Base-by-base conservation (phyloP, 257 asterid species). In the Jaltomata sinuosa region DNA sequence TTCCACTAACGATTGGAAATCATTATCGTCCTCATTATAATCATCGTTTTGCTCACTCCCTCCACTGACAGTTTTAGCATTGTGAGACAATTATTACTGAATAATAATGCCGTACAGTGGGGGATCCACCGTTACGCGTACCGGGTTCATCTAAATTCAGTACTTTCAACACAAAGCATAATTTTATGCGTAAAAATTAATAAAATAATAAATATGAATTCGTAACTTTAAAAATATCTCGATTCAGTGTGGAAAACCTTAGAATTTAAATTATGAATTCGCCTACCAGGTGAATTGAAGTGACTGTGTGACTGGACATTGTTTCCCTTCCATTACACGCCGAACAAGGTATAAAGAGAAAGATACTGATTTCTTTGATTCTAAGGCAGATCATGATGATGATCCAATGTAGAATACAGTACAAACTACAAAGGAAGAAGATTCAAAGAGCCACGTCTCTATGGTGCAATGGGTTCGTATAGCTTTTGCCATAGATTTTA, bases 331-430 rank as follows among this genome's bases (percentile, higher is more conserved):
- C 50, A 11, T n/a, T 71, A 40, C 11, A 71, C 50, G 32, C 53
- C 15, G 18, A 69, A 38, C 16, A 29, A 16, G 22, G 25, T 65
- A 65, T 31, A 65, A 69, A 69, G 50, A 21, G 3, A 40, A 4
- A 77, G 11, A 4, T 12, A 77, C 11, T 27, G 45, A 47, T 77
- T 4, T 49, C 82, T 77, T 77, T 77, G 82, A 77, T 77, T 77
- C 45, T 77, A 77, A 77, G 82, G 62, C 45, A 77, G 45, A 77
- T 9, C 5, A 77, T 49, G 62, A 77, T 71, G 53, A 71, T 71
- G 50, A 34, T 68, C 50, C 31, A 68, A 36, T 21, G 18, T 68
- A 34, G 50, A 38, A 29, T 29, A 27, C 40, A 64, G 40, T 29
- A 2, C 6, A 64, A n/a, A 29, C 4, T 29, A 2, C 6, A 64